Evolutionary conservation across 1,139 yeast genomes (phyloP), one percentile per base, ranked within the genome.

Genomic region (Keqinozyma sinolaborantium): DNA sequence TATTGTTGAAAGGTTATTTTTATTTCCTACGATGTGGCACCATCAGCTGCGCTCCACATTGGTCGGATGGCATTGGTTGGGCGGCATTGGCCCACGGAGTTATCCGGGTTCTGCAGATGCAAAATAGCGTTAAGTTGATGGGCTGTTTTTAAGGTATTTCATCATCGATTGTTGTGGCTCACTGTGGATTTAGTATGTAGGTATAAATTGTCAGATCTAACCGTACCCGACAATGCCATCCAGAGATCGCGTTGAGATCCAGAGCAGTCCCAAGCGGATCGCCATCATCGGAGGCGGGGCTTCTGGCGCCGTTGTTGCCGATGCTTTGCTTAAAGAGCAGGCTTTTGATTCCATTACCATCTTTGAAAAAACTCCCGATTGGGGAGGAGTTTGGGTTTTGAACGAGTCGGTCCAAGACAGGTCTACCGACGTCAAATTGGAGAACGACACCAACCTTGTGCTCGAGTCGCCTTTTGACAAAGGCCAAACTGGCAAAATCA

Each of bases 221-320:
- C n/a, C n/a, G n/a, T n/a, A n/a, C n/a, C n/a, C n/a, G n/a, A n/a
- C 7, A 18, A 23, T 23, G 25, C 25, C 25, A 23, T 10, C 11
- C 7, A 10, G 25, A 23, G 14, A 11, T 10, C 12, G 12, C 14
- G 25, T n/a, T 10, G 14, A 10, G 7, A 13, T 23, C 9, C 14
- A 6, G 10, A 6, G 9, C 9, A 6, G 5, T 6, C 13, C 14
- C 10, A 31, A 30, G 20, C 36, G 47, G 19, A 33, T 66, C 26
- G 75, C 73, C 3, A 53, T 71, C 8, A 58, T 70, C 14, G 77
- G 77, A 7, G 76, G 71, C 4, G 77, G 77, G 0, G 72, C 74
- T 2, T 51, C 64, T 2, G 77, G 76, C 1, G 44, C 69, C 8
- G 73, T 73, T 0, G 60, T 57, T 8, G 72, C 72, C 3, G 65